Evolutionary conservation across 805 yeast genomes (phyloP).

Genomic region (Candida odintsovae): DNA sequence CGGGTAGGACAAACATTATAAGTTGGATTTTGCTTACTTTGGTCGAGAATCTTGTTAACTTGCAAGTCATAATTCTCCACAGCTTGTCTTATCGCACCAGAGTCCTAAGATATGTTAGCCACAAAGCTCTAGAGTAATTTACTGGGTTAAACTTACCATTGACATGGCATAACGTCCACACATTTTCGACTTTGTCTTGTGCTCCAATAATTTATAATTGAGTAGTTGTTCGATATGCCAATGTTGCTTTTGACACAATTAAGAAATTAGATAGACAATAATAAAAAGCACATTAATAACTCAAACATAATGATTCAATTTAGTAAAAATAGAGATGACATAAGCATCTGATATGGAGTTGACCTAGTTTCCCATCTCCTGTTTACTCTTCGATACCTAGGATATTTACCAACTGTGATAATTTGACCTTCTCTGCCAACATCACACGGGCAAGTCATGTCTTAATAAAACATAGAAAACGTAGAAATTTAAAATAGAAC

Average conservation of each 20-base stretch:
- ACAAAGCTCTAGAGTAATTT: too few relatives aligned
- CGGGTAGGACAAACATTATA: constrained; percentile 63
- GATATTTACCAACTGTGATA: too few relatives aligned
- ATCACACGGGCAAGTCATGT: background rate
- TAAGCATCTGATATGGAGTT: too few relatives aligned
- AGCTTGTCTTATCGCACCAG: constrained; percentile 7
- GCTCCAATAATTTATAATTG: background rate
- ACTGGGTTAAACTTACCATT: constrained; percentile 28
- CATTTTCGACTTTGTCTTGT: constrained; percentile 28
- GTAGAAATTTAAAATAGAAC: too few relatives aligned
- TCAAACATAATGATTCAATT: too few relatives aligned
- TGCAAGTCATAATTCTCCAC: constrained; percentile 8
- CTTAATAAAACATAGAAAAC: background rate
- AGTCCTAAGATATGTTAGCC: constrained; percentile 9
- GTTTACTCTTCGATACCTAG: too few relatives aligned
- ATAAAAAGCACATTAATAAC: too few relatives aligned
- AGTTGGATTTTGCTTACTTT: constrained; percentile 27
- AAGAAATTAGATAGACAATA: too few relatives aligned
- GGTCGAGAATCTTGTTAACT: constrained; percentile 7
- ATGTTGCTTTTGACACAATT: background rate
- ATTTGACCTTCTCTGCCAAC: background rate
- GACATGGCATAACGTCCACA: constrained; percentile 58
- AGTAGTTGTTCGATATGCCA: background rate
- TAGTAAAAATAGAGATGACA: too few relatives aligned
- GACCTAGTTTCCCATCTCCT: too few relatives aligned